Base-by-base conservation (phyloP, 2,329 filamentous ascomycete species). In the Botrytis fabae region DNA sequence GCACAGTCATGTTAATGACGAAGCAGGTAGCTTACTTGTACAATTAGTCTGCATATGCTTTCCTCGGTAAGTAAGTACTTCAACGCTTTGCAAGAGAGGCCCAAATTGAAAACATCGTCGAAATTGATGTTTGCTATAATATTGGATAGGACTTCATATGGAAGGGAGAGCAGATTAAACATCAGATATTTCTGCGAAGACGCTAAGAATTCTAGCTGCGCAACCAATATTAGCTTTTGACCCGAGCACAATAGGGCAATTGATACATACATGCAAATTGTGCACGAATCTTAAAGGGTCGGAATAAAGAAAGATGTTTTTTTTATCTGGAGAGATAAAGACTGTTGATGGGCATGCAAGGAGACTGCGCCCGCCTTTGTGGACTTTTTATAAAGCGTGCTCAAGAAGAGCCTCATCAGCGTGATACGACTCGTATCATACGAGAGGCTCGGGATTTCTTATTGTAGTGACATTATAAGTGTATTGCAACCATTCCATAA, bases 101-200 rank as follows among this genome's bases (percentile, higher is more conserved):
- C 77, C n/a, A 81, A 73, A 73, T 75, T 78, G 62, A 80, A 80
- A 25, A 79, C 75, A 76, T 81, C 80, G 48, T 80, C 77, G 61
- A 81, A 79, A 60, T 75, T 71, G 60, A 81, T 72, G 59, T 76
- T 74, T 59, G 63, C 70, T 44, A 79, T 74, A 42, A 81, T 77
- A 69, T 77, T 77, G 60, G 77, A 73, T 44, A 79, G 72, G 9
- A 81, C 75, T 74, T 81, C 80, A 74, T 81, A 80, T 16, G 80
- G 80, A 60, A 81, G 63, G 70, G 71, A 73, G 42, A 74, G 63
- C 73, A 81, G 74, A 51, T 74, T 69, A 61, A 77, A 76, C 79
- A 80, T 80, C 59, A 75, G 74, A 73, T 70, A 57, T 71, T 72
- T 59, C 57, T 28, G 32, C 18, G n/a, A 28, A 28, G 54, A 9